Conservation (phyloP, 306 rosid species). For the Trichosanthes cucumerina region DNA sequence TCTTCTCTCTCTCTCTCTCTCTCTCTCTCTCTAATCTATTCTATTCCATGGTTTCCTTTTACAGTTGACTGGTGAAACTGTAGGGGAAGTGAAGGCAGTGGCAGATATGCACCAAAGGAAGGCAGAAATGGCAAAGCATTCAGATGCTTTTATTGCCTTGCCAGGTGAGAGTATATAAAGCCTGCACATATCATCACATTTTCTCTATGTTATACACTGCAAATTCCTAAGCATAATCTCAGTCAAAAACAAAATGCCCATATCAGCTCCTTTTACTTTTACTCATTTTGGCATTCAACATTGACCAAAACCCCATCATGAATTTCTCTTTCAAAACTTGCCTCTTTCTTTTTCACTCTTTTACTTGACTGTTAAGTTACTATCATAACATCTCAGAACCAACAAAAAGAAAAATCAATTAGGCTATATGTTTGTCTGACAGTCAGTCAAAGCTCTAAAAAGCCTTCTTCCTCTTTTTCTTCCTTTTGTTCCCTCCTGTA, state of each 20-base stretch:
- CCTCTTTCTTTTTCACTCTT: background rate
- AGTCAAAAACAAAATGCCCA: background rate
- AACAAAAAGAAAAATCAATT: background rate
- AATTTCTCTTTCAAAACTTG: background rate
- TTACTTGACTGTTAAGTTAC: constrained; percentile 10
- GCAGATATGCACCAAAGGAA: constrained; percentile 99
- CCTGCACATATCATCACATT: background rate
- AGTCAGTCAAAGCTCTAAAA: constrained; percentile 9
- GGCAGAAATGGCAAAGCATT: constrained; percentile 98
- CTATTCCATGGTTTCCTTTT: constrained; percentile 24
- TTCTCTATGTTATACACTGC: background rate
- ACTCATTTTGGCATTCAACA: constrained; percentile 26
- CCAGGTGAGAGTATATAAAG: constrained; percentile 60
- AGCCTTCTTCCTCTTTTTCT: background rate
- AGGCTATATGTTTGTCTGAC: background rate
- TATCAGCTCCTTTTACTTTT: background rate
- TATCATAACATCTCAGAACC: background rate
- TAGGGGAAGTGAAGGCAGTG: constrained; percentile 96
- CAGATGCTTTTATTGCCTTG: constrained; percentile 97
- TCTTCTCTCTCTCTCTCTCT: constrained; percentile 3
- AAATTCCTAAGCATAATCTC: background rate
- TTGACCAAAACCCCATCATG: constrained; percentile 17
- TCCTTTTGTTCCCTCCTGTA: background rate
- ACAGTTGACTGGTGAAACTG: constrained; percentile 96
- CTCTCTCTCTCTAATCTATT: constrained; percentile 18